Evolutionary conservation across 306 rosid species (phyloP), one percentile per base, ranked within the genome.

Genomic region (Quercus mongolica): DNA sequence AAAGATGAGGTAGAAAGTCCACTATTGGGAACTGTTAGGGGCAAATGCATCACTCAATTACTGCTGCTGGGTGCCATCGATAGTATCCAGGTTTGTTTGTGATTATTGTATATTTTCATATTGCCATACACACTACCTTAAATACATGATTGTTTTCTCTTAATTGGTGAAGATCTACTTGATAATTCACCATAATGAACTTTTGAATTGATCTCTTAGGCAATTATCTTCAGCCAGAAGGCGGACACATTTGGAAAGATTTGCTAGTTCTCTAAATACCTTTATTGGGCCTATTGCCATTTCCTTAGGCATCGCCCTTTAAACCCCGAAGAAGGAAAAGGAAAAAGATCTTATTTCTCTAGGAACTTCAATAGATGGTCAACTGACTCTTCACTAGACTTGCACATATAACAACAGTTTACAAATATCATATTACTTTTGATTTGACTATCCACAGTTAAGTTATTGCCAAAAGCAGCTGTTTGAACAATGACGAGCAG

Each of bases 31-130:
- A 86, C 91, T 83, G 89, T 94, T 81, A 83, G 99, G 86, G 97
- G 93, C 63, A 93, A 93, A 85, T 93, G 99, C 89, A 90, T 96
- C 51, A 96, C 99, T 23, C 99, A 96, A 73, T 83, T 90, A 74
- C 85, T 96, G 78, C 98, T 96, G 76, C 93, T 96, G 58, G 93
- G 94, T 68, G 97, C 92, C 74, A 80, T 96, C 57, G 94, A 96
- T 77, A 92, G 97, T 73, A 91, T 96, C 84, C 99, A 96, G 98
- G 99, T 95, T 81, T 84, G 90, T 46, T 57, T 72, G 71, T 81
- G 83, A 31, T 41, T 67, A 28, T 38, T 54, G 1, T 67, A 55
- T 58, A 4, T 56, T 61, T 35, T 25, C 5, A 56, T 67, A 54
- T 21, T 14, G 18, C 68, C 65, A 13, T 41, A 13, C 30, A 69